Percentiles rank a stretch among this genome's conserved stretches.
Evolutionary conservation across 306 rosid species (phyloP).

Genomic region (Cucumis sativus): Cucumber_9930_V3 NC_026660.2:23857001-23857500

Average conservation of each 20-base stretch:
- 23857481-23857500: constrained; percentile 79
- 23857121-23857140: neutral
- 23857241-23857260: constrained; percentile 33
- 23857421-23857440: constrained; percentile 70
- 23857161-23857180: constrained; percentile 38
- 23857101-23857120: neutral
- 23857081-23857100: neutral
- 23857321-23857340: constrained; percentile 54
- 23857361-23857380: constrained; percentile 57
- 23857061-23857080: neutral
- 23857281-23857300: constrained; percentile 57
- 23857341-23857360: constrained; percentile 25
- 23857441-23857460: constrained; percentile 62
- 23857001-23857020: neutral
- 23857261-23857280: constrained; percentile 17
- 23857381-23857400: constrained; percentile 59
- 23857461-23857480: constrained; percentile 50
- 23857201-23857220: constrained; percentile 42
- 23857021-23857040: neutral
- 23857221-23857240: constrained; percentile 23
- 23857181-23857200: constrained; percentile 55
- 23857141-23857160: neutral
- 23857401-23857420: constrained; percentile 57
- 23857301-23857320: constrained; percentile 66
- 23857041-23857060: neutral